Evolutionary conservation across 768 basidiomycete species (phyloP).

Genomic region (Lentinus brumalis): DNA sequence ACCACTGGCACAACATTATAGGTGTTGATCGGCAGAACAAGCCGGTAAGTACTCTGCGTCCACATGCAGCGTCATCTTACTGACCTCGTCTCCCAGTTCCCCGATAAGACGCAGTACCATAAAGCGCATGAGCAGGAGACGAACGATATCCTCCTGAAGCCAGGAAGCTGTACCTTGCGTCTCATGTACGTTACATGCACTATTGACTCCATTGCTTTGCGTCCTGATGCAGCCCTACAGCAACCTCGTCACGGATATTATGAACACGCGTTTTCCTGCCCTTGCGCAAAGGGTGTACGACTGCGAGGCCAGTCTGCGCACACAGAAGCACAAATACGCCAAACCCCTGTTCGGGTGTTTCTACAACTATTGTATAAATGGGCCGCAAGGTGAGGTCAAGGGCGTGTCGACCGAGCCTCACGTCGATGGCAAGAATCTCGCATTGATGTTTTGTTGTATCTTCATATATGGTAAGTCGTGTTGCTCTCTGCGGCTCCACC

Average conservation of each 20-base stretch:
- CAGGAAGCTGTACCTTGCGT: too few relatives aligned
- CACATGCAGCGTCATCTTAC: too few relatives aligned
- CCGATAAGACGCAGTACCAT: not conserved
- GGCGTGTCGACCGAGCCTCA: conserved; percentile 30
- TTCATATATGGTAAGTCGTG: conserved; percentile 26
- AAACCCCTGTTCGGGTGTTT: conserved; percentile 3
- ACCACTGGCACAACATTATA: not conserved
- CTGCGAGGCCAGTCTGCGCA: not conserved
- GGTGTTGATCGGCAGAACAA: not conserved
- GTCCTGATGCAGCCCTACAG: too few relatives aligned
- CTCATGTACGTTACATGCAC: too few relatives aligned
- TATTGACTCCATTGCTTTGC: too few relatives aligned
- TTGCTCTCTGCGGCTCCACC: too few relatives aligned
- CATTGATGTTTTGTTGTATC: conserved; percentile 31
- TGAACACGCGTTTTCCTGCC: not conserved
- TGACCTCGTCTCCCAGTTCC: not conserved
- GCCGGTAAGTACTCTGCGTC: not conserved
- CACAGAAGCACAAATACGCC: too few relatives aligned
- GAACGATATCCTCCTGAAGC: too few relatives aligned
- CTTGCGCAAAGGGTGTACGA: not conserved
- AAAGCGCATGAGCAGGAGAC: too few relatives aligned
- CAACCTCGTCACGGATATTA: not conserved
- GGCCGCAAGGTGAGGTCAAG: conserved; percentile 9
- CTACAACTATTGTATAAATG: conserved; percentile 35
- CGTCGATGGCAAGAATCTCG: conserved; percentile 33